Evolutionary conservation across 2,329 filamentous ascomycete genomes (phyloP).

Genomic region (Trichoderma sp.): DNA sequence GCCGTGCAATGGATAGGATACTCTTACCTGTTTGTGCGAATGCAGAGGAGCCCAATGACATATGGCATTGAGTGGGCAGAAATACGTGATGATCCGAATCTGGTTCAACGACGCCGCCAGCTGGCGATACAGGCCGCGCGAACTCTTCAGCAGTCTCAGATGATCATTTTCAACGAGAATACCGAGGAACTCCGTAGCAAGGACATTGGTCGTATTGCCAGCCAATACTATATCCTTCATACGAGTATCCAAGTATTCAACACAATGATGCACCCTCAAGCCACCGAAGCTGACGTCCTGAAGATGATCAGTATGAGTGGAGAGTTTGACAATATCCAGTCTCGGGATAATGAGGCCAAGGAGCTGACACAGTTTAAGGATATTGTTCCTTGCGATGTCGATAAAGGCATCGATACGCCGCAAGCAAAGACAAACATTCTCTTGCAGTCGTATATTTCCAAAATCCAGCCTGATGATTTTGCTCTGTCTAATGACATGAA

Average conservation of each 20-base stretch:
- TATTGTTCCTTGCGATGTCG: slow-evolving; percentile 74
- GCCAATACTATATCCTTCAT: slow-evolving; percentile 94
- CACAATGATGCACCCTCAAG: slow-evolving; percentile 81
- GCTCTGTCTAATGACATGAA: slow-evolving; percentile 87
- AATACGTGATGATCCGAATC: slow-evolving; percentile 79
- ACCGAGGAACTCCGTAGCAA: slow-evolving; percentile 94
- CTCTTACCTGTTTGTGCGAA: slow-evolving; percentile 94
- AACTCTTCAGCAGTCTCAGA: slow-evolving; percentile 88
- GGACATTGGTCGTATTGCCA: slow-evolving; percentile 93
- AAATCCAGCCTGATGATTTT: slow-evolving; percentile 87
- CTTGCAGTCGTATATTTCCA: slow-evolving; percentile 90
- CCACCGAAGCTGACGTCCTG: slow-evolving; percentile 87
- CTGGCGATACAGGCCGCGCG: slow-evolving; percentile 86
- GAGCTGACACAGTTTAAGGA: slow-evolving; percentile 77
- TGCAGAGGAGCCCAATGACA: slow-evolving; percentile 85
- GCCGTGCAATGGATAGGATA: slow-evolving; percentile 98
- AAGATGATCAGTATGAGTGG: slow-evolving; percentile 98
- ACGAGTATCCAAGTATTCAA: slow-evolving; percentile 97
- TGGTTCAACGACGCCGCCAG: slow-evolving; percentile 82
- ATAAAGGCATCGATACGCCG: slow-evolving; percentile 67
- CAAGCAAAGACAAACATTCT: slow-evolving; percentile 96
- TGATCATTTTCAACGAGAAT: slow-evolving; percentile 97
- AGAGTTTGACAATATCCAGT: slow-evolving; percentile 97
- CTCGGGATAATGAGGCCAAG: slow-evolving; percentile 83
- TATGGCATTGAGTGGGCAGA: slow-evolving; percentile 97